phyloP scores from a whole-genome alignment of 2,329 filamentous ascomycete species.

The Achaetomium macrosporum region DNA sequence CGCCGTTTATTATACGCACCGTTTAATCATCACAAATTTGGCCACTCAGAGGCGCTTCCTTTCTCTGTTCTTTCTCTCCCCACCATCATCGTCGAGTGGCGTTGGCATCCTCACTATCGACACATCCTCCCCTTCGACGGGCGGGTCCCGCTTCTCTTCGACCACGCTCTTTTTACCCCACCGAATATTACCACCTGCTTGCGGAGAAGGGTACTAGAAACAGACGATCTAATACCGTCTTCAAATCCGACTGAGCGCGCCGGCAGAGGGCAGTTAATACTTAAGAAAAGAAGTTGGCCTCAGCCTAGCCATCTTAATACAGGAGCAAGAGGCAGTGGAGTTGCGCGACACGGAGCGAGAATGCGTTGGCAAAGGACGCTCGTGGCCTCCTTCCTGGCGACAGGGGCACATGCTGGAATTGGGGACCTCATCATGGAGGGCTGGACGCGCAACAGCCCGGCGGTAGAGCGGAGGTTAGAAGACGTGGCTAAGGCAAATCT shows the following conservation, averaged over 20 bases:
- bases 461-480: constrained; percentile 29
- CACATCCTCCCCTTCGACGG: constrained; percentile 29
- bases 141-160: constrained; percentile 30
- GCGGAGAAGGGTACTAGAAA: not conserved
- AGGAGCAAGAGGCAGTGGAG: constrained; percentile 13
- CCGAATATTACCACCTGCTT: constrained; percentile 4
- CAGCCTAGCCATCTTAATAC: constrained; percentile 8
- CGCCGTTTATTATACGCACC: constrained; percentile 3
- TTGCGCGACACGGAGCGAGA: constrained; percentile 14
- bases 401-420: constrained; percentile 32
- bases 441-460: constrained; percentile 20
- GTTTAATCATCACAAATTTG: constrained; percentile 15
- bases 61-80: constrained; percentile 19
- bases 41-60: not conserved
- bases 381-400: constrained; percentile 32
- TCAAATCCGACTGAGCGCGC: constrained; percentile 18
- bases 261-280: constrained; percentile 9
- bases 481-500: constrained; percentile 24
- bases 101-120: constrained; percentile 21
- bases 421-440: constrained; percentile 25
- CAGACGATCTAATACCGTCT: constrained; percentile 16
- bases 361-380: constrained; percentile 36
- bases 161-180: constrained; percentile 7
- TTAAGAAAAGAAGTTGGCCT: not conserved
- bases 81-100: constrained; percentile 19